Evolutionary conservation across 1,284 basidiomycete genomes (phyloP).

Genomic region (Erythrobasidium hasegawianum): DNA sequence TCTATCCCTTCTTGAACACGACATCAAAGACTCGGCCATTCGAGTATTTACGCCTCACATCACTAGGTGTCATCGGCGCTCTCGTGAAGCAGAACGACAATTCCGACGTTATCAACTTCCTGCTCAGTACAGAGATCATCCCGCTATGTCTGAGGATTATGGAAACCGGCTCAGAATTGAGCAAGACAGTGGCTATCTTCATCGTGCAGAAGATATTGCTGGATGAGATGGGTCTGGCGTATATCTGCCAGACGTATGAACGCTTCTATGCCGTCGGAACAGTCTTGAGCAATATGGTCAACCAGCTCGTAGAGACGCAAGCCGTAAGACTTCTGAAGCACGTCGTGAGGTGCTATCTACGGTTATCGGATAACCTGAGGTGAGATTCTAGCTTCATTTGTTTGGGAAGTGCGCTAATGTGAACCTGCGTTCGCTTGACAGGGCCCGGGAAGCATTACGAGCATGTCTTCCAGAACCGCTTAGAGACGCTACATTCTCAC

Average conservation of each 20-base stretch:
- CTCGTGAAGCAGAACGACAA: conserved; percentile 99
- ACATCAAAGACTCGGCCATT: conserved; percentile 98
- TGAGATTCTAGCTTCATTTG: no score
- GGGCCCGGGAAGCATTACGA: conserved; percentile 90
- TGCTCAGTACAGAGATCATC: conserved; percentile 98
- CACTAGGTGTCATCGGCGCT: conserved; percentile 95
- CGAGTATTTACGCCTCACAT: conserved; percentile 96
- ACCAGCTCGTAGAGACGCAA: conserved; percentile 92
- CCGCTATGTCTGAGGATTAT: conserved; percentile 98
- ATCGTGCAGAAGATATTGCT: conserved; percentile 99
- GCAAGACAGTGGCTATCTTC: conserved; percentile 99
- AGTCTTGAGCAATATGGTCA: conserved; percentile 98
- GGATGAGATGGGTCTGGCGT: conserved; percentile 95
- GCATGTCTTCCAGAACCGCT: conserved; percentile 95
- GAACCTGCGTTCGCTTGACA: no score
- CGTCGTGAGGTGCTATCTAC: conserved; percentile 93
- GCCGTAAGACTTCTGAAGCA: conserved; percentile 95
- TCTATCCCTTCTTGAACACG: conserved; percentile 99
- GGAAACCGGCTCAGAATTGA: conserved; percentile 99
- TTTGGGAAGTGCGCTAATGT: no score
- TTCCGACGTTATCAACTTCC: conserved; percentile 96
- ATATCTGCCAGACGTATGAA: conserved; percentile 99
- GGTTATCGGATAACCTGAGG: conserved; percentile 93
- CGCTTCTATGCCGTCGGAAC: conserved; percentile 98
- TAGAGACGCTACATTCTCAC: conserved; percentile 85